Evolutionary conservation across 2,329 filamentous ascomycete species (phyloP), one percentile per base, ranked within the genome.

Genomic region (Botrytis galanthina): DNA sequence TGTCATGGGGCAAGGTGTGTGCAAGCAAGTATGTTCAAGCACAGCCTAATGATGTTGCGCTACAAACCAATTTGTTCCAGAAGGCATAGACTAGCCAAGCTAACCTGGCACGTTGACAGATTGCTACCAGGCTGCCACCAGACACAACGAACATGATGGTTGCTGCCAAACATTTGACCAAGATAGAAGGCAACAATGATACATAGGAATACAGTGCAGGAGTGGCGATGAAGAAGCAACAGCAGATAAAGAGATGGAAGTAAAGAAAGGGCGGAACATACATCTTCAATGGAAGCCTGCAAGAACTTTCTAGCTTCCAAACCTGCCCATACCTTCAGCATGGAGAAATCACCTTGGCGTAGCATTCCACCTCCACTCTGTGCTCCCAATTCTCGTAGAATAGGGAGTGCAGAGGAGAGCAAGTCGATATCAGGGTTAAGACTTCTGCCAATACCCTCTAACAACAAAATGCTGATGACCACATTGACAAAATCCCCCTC

Each of bases 401-500:
- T 98, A 0, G 96, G 96, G 67, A 99, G 85, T 12, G 95, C 94
- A 80, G 93, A 95, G 80, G 85, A 87, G 76, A 99, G 91, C 20
- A 99, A 85, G 83, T 99, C 96, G 64, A 98, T 85, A 71, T 95
- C 87, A 0, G 96, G 95, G 81, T 98, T 92, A 26, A 99, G 84
- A 74, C 87, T 93, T 75, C 96, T 88, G 0, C 96, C 96, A 79
- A 98, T 99, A 10, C 96, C 96, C 81, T 99, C 96, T 1, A 99
- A 86, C 3, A 99, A 86, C 48, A 99, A 84, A 71, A 98, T 98
- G 74, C 94, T 97, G 74, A 99, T 92, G 44, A 99, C 95, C 7
- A 99, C 96, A 80, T 99, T 99, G 81, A 99, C 94, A 81, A 98
- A 99, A 81, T 99, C 96, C 14, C 96, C 96, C 82, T 99, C 96